Conservation (phyloP, 2,329 filamentous ascomycete genomes). For the Colletotrichum phormii region DNA sequence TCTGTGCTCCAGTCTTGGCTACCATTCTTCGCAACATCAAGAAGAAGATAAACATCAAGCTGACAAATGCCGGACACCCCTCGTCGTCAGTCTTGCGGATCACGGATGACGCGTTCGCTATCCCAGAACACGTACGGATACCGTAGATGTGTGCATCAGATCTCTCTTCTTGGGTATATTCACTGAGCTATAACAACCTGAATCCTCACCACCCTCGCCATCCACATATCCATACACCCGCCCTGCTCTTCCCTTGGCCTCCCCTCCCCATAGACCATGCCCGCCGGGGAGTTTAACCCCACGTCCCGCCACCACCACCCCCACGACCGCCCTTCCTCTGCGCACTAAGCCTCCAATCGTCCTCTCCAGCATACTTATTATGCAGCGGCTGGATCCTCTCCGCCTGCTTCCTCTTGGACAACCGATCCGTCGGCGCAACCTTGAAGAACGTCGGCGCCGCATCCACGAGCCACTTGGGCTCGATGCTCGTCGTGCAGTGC, state of each 20-base stretch:
- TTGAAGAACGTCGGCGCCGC: constrained; percentile 99
- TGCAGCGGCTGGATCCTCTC: constrained; percentile 96
- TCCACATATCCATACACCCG: too few species aligned
- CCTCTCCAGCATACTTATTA: constrained; percentile 90
- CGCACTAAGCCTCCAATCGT: constrained; percentile 93
- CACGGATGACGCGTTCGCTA: neutral
- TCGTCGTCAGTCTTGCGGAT: neutral
- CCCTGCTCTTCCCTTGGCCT: too few species aligned
- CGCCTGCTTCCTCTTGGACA: constrained; percentile 92
- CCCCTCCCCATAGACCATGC: neutral
- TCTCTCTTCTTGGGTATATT: constrained; percentile 15
- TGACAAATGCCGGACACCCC: neutral
- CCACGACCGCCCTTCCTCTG: constrained; percentile 87
- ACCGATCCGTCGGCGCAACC: constrained; percentile 85
- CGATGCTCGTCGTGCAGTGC: constrained; percentile 92
- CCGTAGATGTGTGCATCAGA: neutral
- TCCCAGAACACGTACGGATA: neutral
- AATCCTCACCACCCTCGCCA: neutral
- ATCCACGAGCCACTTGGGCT: constrained; percentile 94
- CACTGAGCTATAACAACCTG: neutral
- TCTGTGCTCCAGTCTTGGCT: neutral
- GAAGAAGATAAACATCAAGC: neutral
- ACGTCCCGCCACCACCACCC: constrained; percentile 89
- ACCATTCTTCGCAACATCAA: neutral
- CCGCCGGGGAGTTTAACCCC: constrained; percentile 69